A percentile compares a stretch with the other conserved stretches of the same genome.
Evolutionary conservation across 2,329 filamentous ascomycete species (phyloP).

Genomic region (Stemphylium beticola): DNA sequence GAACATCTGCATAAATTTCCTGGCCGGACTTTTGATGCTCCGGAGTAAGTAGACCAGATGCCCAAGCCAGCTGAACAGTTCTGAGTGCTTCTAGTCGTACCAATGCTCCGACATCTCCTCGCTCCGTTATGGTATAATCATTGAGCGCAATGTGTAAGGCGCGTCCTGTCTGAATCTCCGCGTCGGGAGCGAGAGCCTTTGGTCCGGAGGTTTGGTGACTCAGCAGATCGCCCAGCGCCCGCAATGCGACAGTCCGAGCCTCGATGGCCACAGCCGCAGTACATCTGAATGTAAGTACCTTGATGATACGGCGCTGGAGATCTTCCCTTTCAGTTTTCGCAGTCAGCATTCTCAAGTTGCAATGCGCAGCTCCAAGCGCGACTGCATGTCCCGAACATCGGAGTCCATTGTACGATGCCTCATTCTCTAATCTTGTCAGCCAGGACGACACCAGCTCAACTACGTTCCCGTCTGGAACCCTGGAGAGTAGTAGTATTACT

Average conservation of each 20-base stretch:
- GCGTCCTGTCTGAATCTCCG: conserved; percentile 31
- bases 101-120: conserved; percentile 88
- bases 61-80: conserved; percentile 60
- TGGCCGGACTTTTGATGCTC: conserved; percentile 18
- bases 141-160: conserved; percentile 64
- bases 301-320: conserved; percentile 37
- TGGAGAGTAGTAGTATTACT: conserved; percentile 28
- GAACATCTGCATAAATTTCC: conserved; percentile 50
- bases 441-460: conserved; percentile 34
- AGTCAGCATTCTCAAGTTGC: conserved; percentile 17
- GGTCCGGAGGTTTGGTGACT: conserved; percentile 10
- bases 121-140: conserved; percentile 88
- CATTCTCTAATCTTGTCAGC: conserved; percentile 41
- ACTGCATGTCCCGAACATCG: conserved; percentile 53
- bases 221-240: conserved; percentile 48
- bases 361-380: conserved; percentile 51
- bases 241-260: conserved; percentile 52
- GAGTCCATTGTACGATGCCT: conserved; percentile 49
- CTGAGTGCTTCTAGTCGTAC: conserved; percentile 80
- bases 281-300: conserved; percentile 46
- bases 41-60: conserved; percentile 21
- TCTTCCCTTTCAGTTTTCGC: not conserved
- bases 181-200: conserved; percentile 14
- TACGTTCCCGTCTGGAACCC: conserved; percentile 10
- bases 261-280: conserved; percentile 50